Conservation (phyloP, 2,329 filamentous ascomycete genomes). For the Dactylonectria estremocensis region DNA sequence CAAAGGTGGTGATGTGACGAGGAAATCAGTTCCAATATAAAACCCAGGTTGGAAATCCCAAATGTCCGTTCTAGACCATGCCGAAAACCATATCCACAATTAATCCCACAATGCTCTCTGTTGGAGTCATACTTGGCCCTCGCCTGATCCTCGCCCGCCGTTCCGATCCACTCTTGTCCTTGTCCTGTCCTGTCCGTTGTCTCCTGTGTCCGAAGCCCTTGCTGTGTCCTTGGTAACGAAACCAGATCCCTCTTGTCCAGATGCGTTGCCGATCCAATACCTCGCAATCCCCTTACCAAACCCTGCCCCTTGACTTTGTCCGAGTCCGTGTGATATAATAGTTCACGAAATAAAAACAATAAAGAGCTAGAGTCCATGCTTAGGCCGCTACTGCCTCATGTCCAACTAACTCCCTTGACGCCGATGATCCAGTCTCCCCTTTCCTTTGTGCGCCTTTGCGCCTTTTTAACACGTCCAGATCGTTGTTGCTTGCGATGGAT, state of each 20-base stretch:
- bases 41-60: constrained; percentile 20
- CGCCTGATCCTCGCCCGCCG: neutral
- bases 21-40: constrained; percentile 21
- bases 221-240: constrained; percentile 35
- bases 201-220: constrained; percentile 25
- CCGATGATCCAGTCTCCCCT: constrained; percentile 36
- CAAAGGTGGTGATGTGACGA: neutral
- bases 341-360: constrained; percentile 26
- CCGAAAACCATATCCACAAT: constrained; percentile 28
- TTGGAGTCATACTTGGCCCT: constrained; percentile 1
- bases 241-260: constrained; percentile 37
- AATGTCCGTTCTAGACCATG: constrained; percentile 35
- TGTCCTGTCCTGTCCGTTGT: constrained; percentile 14
- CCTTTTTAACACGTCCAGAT: constrained; percentile 33
- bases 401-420: constrained; percentile 40
- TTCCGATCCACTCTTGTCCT: constrained; percentile 7
- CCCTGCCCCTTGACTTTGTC: constrained; percentile 21
- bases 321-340: constrained; percentile 20
- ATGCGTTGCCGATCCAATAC: constrained; percentile 30
- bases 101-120: constrained; percentile 29
- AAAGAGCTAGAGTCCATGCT: constrained; percentile 15
- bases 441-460: constrained; percentile 37
- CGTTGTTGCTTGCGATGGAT: constrained; percentile 33
- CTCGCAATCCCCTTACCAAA: constrained; percentile 17
- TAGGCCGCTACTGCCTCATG: constrained; percentile 23